These are phyloP conservation scores for Boletales sp. DNA, from an alignment of 768 basidiomycete species.

Conservation along the genomic window DNA sequence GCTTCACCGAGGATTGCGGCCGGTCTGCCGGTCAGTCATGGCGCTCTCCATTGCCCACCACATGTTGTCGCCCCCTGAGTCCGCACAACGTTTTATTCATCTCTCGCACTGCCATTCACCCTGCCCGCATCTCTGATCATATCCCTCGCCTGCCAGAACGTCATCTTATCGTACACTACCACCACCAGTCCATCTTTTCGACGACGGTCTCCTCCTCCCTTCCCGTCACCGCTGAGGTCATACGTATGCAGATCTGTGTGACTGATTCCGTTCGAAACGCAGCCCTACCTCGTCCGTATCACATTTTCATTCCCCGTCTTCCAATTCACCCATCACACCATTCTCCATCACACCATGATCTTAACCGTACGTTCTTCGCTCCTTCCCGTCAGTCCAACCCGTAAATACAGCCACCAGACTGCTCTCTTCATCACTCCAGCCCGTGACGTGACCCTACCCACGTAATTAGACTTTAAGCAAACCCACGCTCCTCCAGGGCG, in stretches of 20 bases:
- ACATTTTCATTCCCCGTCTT: slow-evolving; percentile 4
- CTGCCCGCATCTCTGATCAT: slow-evolving; percentile 23
- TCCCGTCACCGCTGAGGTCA: slow-evolving; percentile 30
- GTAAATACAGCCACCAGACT: neutral
- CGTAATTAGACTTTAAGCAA: slow-evolving; percentile 40
- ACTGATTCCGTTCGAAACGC: slow-evolving; percentile 7
- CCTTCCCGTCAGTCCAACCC: too few relatives aligned
- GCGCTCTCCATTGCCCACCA: slow-evolving; percentile 9
- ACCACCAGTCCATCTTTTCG: too few relatives aligned
- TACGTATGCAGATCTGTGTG: slow-evolving; percentile 29
- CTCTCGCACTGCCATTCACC: slow-evolving; percentile 3
- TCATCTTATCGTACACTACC: slow-evolving; percentile 24
- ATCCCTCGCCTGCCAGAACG: slow-evolving; percentile 8
- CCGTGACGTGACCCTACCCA: slow-evolving; percentile 29
- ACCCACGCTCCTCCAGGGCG: slow-evolving; percentile 26
- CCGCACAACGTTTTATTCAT: slow-evolving; percentile 38
- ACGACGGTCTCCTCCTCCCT: too few relatives aligned
- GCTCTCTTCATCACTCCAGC: slow-evolving; percentile 20
- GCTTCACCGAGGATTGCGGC: slow-evolving; percentile 21
- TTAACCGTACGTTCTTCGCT: too few relatives aligned
- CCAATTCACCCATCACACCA: slow-evolving; percentile 21
- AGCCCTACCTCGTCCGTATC: neutral
- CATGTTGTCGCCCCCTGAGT: too few relatives aligned
- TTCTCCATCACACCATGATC: slow-evolving; percentile 13
- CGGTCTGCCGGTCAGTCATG: slow-evolving; percentile 3